These are phyloP conservation scores for Nicotiana sylvestris DNA, from an alignment of 257 asterid species.

Conservation along the genomic window DNA sequence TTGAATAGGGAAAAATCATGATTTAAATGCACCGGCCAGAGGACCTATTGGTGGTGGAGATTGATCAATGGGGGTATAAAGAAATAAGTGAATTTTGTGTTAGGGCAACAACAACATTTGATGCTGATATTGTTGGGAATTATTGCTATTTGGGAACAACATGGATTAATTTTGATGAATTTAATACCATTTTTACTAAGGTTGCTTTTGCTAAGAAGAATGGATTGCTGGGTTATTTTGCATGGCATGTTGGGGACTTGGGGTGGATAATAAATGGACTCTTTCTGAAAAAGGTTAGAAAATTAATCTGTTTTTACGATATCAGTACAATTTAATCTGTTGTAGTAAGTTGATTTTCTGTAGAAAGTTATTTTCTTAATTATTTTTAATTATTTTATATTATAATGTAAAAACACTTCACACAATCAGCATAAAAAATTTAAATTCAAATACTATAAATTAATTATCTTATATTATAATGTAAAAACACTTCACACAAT, in stretches of 20 bases:
- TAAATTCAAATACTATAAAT: too few relatives aligned
- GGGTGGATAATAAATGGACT: background rate
- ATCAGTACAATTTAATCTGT: too few relatives aligned
- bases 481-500: background rate
- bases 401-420: too few relatives aligned
- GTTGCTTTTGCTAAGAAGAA: slow-evolving; percentile 4
- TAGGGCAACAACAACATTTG: background rate
- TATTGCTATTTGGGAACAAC: background rate
- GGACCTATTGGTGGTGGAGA: background rate
- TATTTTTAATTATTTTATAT: too few relatives aligned
- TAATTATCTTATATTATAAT: too few relatives aligned
- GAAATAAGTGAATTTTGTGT: background rate
- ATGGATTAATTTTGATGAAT: slow-evolving; percentile 19
- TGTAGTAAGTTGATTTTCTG: background rate
- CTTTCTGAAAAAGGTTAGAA: slow-evolving; percentile 16
- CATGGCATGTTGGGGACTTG: slow-evolving; percentile 13
- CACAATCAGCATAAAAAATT: background rate
- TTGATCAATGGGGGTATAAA: background rate
- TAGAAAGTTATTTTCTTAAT: too few relatives aligned
- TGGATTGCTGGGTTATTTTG: slow-evolving; percentile 16
- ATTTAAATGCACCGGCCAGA: slow-evolving; percentile 1
- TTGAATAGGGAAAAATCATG: slow-evolving; percentile 6
- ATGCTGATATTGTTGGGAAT: slow-evolving; percentile 6
- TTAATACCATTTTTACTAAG: slow-evolving; percentile 1
- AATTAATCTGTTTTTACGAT: too few relatives aligned